Conservation (phyloP, 768 basidiomycete genomes). For the Kwoniella mangroviensis region DNA sequence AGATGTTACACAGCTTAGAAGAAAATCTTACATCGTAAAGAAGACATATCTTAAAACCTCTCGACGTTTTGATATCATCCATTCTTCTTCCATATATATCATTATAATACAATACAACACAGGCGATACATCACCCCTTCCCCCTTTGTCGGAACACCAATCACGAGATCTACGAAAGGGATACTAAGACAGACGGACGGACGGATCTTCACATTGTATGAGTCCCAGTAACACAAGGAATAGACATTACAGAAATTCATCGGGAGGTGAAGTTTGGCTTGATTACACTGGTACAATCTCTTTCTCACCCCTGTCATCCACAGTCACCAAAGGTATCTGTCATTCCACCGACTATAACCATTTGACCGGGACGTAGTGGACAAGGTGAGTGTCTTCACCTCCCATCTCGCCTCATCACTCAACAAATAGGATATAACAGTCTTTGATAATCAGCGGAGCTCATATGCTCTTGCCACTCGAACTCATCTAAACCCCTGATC, state of each 20-base stretch:
- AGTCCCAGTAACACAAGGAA: neutral
- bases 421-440: neutral
- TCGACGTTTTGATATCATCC: neutral
- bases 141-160: neutral
- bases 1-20: neutral
- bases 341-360: no score
- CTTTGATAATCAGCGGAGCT: neutral
- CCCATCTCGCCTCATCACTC: neutral
- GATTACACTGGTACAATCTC: neutral
- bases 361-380: neutral
- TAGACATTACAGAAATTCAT: neutral
- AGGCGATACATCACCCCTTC: no score
- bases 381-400: neutral
- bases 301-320: conserved; percentile 5
- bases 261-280: neutral
- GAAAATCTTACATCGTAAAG: neutral
- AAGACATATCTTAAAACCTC: neutral
- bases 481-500: neutral
- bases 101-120: neutral
- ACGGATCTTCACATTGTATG: neutral
- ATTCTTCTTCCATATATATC: neutral
- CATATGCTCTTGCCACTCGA: neutral
- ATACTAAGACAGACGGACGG: neutral
- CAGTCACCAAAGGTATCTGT: conserved; percentile 4
- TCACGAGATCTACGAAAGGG: neutral